Evolutionary conservation across 148 eudicot species (phyloP), one percentile per base, ranked within the genome.

Genomic region (Chenopodium berlandieri): DNA sequence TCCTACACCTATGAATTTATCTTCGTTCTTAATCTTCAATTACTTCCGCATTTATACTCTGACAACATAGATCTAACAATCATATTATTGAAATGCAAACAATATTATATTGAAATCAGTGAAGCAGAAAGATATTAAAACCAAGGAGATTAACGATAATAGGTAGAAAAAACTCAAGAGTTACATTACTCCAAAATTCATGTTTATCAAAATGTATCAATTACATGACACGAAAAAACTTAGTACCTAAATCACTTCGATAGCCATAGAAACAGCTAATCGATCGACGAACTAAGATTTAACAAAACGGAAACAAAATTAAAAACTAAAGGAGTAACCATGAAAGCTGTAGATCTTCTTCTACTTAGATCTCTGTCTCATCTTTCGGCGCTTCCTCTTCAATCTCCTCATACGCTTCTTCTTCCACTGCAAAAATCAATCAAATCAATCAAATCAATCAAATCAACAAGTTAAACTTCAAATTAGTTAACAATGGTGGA

Each of bases 391-490:
- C 91, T 89, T 89, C 85, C 91, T 89, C 89, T 89, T 89, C 83
- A 89, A 58, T 73, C 91, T 89, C 89, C 91, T 89, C 91, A 89
- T 89, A 71, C 91, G 91, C 91, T 89, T 89, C 91, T 89, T 89
- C 90, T 89, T 89, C 91, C 91, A 89, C 91, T 89, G 87, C 71
- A 78, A 48, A 69, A 58, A 9, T 7, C 70, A 56, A 7, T 17
- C 4, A 1, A 23, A 31, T 60, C 17, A 56, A 72, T n/a, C n/a
- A 69, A 58, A 9, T 7, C 70, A 56, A 7, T 17, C 4, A 1
- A 23, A 31, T 60, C 17, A 56, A 72, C 30, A 13, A 62, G 6
- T 34, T 5, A 4, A 34, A 34, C 44, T 27, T 27, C 27, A 27
- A 37, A 23, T 12, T 9, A 48, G 22, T 25, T 10, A 2, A 65